phyloP scores from a whole-genome alignment of 1,284 basidiomycete genomes.

The Agroathelia rolfsii region DNA sequence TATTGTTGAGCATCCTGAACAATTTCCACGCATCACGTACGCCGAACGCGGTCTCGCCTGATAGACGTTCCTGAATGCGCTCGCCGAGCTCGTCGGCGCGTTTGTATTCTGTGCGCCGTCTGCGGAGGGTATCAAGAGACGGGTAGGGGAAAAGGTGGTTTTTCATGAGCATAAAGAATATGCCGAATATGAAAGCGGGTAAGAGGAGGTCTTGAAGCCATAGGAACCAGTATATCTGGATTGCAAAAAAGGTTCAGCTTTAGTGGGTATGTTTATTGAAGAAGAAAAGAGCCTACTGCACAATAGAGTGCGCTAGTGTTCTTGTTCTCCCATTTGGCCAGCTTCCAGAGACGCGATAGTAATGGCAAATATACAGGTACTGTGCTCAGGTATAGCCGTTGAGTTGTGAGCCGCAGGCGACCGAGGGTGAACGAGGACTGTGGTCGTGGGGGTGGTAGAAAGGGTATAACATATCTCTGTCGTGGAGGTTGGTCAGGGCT shows the following conservation, averaged over 20 bases:
- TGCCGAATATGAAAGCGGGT: slow-evolving; percentile 36
- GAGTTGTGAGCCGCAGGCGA: slow-evolving; percentile 38
- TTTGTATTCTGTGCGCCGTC: slow-evolving; percentile 35
- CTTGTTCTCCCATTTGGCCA: slow-evolving; percentile 49
- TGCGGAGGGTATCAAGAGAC: slow-evolving; percentile 39
- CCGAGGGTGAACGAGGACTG: slow-evolving; percentile 42
- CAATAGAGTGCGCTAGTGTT: slow-evolving; percentile 39
- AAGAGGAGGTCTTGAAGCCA: slow-evolving; percentile 53
- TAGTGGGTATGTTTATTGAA: not conserved
- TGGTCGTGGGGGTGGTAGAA: slow-evolving; percentile 31
- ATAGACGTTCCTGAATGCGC: slow-evolving; percentile 36
- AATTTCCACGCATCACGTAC: slow-evolving; percentile 45
- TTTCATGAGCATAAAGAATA: slow-evolving; percentile 38
- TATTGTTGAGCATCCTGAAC: slow-evolving; percentile 30
- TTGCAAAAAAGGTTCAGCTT: slow-evolving; percentile 7
- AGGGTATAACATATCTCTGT: slow-evolving; percentile 35
- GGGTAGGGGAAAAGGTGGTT: slow-evolving; percentile 46
- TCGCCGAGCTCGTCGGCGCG: slow-evolving; percentile 43
- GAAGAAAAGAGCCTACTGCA: slow-evolving; percentile 29
- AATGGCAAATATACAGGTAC: slow-evolving; percentile 41
- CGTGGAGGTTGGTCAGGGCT: slow-evolving; percentile 7
- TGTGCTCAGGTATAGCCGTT: slow-evolving; percentile 44
- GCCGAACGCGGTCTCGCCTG: slow-evolving; percentile 33
- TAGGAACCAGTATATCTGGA: slow-evolving; percentile 53
- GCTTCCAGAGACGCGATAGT: slow-evolving; percentile 24